Evolutionary conservation across 768 basidiomycete species (phyloP).

Genomic region (Auricularia cornea): DNA sequence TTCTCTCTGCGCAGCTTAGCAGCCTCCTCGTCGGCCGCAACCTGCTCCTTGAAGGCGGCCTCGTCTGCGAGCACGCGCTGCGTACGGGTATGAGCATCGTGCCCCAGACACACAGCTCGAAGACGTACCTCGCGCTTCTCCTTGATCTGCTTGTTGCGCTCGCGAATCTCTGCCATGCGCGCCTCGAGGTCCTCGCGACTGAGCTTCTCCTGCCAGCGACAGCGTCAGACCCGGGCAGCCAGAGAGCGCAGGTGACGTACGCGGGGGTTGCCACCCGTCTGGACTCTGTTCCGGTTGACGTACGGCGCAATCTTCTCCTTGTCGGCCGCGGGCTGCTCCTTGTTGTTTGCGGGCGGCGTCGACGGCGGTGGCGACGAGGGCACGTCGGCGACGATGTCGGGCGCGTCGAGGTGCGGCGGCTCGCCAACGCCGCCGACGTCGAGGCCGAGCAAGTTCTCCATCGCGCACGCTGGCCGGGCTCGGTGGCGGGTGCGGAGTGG

Average conservation of each 20-base stretch:
- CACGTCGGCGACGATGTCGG: background rate
- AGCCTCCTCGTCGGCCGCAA: background rate
- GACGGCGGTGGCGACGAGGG: slow-evolving; percentile 5
- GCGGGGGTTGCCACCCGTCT: slow-evolving; percentile 67
- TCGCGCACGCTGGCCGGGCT: slow-evolving; percentile 22
- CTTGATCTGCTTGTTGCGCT: slow-evolving; percentile 72
- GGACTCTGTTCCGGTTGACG: slow-evolving; percentile 76
- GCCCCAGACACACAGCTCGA: background rate
- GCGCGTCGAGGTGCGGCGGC: slow-evolving; percentile 3
- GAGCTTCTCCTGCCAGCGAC: slow-evolving; percentile 48
- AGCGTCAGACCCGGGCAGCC: background rate
- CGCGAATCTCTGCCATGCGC: slow-evolving; percentile 59
- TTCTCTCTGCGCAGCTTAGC: slow-evolving; percentile 42
- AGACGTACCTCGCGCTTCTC: slow-evolving; percentile 51
- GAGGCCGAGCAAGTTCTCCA: slow-evolving; percentile 62
- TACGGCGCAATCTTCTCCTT: slow-evolving; percentile 69
- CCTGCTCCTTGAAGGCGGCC: slow-evolving; percentile 48
- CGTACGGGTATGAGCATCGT: background rate
- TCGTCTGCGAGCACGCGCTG: slow-evolving; percentile 79
- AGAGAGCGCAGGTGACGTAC: slow-evolving; percentile 34
- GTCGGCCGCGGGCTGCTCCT: slow-evolving; percentile 22
- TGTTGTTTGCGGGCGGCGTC: slow-evolving; percentile 14
- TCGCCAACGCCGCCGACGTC: slow-evolving; percentile 44
- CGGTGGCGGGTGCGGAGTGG: background rate
- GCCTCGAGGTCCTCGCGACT: slow-evolving; percentile 59